phyloP scores from a whole-genome alignment of 1,139 yeast genomes.

The Waltiozyma sp. region DNA sequence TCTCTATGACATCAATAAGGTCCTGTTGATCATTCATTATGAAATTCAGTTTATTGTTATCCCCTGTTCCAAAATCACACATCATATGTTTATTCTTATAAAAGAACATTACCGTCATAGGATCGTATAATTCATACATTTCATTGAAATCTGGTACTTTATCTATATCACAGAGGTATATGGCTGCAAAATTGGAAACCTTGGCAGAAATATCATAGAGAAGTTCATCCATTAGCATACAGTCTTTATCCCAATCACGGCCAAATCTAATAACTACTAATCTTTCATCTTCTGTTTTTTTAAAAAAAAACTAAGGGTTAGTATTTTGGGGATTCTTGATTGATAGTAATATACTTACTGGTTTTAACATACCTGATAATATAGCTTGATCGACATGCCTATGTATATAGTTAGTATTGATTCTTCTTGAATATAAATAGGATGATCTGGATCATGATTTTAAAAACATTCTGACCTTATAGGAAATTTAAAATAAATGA shows the following conservation, averaged over 20 bases:
- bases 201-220: conserved; percentile 72
- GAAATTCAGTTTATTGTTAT: conserved; percentile 88
- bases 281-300: conserved; percentile 67
- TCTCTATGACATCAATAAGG: conserved; percentile 81
- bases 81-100: conserved; percentile 92
- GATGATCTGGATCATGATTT: no score
- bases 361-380: conserved; percentile 23
- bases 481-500: background rate
- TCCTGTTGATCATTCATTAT: conserved; percentile 74
- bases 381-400: conserved; percentile 98
- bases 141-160: conserved; percentile 86
- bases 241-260: conserved; percentile 58
- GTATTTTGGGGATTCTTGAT: background rate
- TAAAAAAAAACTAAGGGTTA: no score
- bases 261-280: conserved; percentile 87
- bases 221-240: conserved; percentile 87
- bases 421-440: background rate
- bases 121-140: conserved; percentile 89
- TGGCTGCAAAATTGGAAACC: conserved; percentile 77
- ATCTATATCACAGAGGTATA: conserved; percentile 81
- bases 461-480: no score
- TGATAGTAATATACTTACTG: no score
- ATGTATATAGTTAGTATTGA: background rate
- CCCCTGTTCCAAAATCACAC: conserved; percentile 98
- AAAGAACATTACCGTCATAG: conserved; percentile 88